A percentile compares a stretch with the other conserved stretches of the same genome.
These are phyloP conservation scores for Peronosclerospora sorghi DNA, from an alignment of 352 stramenopile species.

Conservation along the genomic window DNA sequence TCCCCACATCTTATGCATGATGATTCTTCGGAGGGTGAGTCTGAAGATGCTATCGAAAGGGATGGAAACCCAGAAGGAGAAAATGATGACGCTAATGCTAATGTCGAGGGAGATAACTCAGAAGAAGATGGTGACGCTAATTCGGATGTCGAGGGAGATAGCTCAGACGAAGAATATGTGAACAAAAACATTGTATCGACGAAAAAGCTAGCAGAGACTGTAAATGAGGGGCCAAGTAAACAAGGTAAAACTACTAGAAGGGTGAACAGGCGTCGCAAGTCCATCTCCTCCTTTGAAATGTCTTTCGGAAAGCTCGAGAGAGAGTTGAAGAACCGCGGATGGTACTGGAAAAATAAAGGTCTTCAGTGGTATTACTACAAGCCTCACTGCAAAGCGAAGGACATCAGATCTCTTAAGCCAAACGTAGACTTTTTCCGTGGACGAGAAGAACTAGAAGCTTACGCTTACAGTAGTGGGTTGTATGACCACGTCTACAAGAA, in stretches of 20 bases:
- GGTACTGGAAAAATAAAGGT: conserved; percentile 41
- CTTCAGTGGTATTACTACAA: conserved; percentile 48
- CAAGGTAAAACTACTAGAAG: background rate
- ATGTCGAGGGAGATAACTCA: background rate
- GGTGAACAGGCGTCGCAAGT: conserved; percentile 9
- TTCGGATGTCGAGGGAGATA: conserved; percentile 4
- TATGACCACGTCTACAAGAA: conserved; percentile 32
- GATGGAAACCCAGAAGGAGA: too few species aligned
- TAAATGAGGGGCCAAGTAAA: background rate
- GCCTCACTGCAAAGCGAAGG: conserved; percentile 31
- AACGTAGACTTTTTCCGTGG: conserved; percentile 47
- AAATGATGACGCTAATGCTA: conserved; percentile 3
- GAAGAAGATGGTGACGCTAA: conserved; percentile 1
- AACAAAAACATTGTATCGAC: conserved; percentile 5
- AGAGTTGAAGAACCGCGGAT: conserved; percentile 42
- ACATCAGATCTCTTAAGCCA: conserved; percentile 9
- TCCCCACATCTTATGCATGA: background rate
- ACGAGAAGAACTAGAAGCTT: conserved; percentile 28
- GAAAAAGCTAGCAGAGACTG: background rate
- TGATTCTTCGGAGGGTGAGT: conserved; percentile 11
- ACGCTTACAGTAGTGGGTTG: conserved; percentile 25
- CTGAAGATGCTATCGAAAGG: background rate
- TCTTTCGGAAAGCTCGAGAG: conserved; percentile 48
- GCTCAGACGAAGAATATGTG: conserved; percentile 6
- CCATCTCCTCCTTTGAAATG: conserved; percentile 47